Evolutionary conservation across 768 basidiomycete species (phyloP), one percentile per base, ranked within the genome.

Genomic region (Candolleomyces eurysporus): DNA sequence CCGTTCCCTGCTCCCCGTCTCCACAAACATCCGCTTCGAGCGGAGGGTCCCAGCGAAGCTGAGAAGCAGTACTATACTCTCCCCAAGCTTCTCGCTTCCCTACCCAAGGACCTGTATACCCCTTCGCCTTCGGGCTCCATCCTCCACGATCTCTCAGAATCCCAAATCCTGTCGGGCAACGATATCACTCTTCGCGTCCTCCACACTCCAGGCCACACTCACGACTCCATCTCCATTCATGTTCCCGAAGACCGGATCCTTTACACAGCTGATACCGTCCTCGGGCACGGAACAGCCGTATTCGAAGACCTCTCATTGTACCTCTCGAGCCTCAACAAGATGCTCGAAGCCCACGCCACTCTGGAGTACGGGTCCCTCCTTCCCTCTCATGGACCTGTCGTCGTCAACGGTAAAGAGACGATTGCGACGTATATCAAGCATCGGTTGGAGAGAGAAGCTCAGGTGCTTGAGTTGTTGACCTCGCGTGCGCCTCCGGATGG

Each of bases 161-260:
- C 72, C 0, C 89, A 92, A 68, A 68, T 72, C 2, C 68, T 92
- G 43, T 59, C 72, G 16, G 69, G 60, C 11, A 66, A 66, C 2
- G 52, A 64, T 9, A 62, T 66, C 10, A 66, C 76, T 17, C 79
- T 97, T 10, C 80, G 80, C 26, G 84, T 97, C 22, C 67, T 98
- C 0, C 88, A 93, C 69, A 88, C 92, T 0, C 96, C 96, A 0
- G 96, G 96, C 0, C 96, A 98, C 66, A 98, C 96, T 0, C 67
- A 76, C 50, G 96, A 98, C 72, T 95, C 92, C 3, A 82, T 97
- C 68, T 87, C 82, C 53, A 77, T 98, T 43, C 77, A 87, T 59
- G 77, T 94, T 55, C 78, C 84, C 0, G 81, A 82, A 49, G 92
- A 96, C 67, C 75, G 77, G 26, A 88, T 86, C 0, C 80, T 98